Base-by-base conservation (phyloP, 1,284 basidiomycete species). In the Apiotrichum brassicae region DNA sequence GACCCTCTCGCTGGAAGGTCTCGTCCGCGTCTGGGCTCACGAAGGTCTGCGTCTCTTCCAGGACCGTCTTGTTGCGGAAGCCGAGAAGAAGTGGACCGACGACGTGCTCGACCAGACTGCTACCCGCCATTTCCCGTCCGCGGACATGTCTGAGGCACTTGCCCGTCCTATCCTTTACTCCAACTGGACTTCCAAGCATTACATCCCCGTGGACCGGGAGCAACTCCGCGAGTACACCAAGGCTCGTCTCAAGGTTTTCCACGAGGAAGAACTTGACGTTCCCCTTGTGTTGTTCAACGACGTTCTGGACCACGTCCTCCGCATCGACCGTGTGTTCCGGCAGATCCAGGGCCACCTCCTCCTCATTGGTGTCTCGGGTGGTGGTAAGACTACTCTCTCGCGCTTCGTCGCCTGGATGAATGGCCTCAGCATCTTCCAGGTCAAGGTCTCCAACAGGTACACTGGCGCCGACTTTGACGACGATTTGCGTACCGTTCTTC, bases 331-430 rank as follows among this genome's bases (percentile, higher is more conserved):
- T 64, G 95, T 98, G n/a, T 94, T 99, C 83, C 82, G 94, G 20
- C 95, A 99, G 74, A 80, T 95, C 5, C 94, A 97, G 70, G 95
- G 95, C 0, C 95, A 99, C 76, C 70, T 98, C 37, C 78, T 99
- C 19, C 79, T 99, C 41, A 98, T 99, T 62, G 95, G 95, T 72
- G 91, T 98, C 56, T 93, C 89, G 60, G 95, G 95, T 38, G 92
- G 90, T 67, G 97, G 97, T 56, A 95, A 98, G 87, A 99, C 95
- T 1, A 99, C 94, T 0, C 76, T 99, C 1, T 95, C 95, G 25
- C 85, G 97, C 48, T 99, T 99, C 71, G 95, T 98, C 36, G 95
- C 95, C 0, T 99, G 95, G 95, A 92, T 99, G 84, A 97, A 98
- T 62, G 95, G 95, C 37, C 78, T 99, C 39, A 93, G 88, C 68